Percentiles rank a stretch among this genome's conserved stretches.
Evolutionary conservation across 257 asterid genomes (phyloP).

Genomic region (Gardenia jasminoides): DNA sequence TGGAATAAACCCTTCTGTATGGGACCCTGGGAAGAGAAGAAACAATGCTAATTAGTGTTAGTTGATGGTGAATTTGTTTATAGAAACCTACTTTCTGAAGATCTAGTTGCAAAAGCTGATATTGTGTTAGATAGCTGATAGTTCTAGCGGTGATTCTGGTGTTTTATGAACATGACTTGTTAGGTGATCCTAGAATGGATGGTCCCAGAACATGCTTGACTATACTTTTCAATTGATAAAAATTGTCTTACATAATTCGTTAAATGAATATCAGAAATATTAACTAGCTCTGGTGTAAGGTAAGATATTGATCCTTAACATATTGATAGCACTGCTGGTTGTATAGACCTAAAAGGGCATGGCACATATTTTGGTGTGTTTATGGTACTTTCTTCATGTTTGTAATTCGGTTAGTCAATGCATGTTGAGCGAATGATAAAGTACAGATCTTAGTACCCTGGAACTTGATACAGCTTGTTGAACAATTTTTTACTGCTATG

Average conservation of each 20-base stretch:
- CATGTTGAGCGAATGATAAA: background rate
- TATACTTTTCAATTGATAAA: background rate
- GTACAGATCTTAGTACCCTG: background rate
- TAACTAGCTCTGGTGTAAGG: background rate
- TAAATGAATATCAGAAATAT: no score
- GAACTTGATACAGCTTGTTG: background rate
- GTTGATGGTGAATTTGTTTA: background rate
- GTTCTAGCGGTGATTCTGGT: background rate
- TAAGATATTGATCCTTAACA: background rate
- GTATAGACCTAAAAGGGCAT: background rate
- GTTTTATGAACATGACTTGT: background rate
- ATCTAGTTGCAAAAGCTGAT: no score
- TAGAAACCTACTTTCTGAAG: no score
- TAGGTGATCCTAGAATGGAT: background rate
- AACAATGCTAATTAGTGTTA: background rate
- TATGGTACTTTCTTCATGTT: background rate
- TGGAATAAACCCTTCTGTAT: background rate
- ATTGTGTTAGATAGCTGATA: background rate
- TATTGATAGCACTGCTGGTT: background rate
- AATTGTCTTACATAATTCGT: background rate
- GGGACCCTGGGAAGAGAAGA: background rate
- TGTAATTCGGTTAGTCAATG: background rate
- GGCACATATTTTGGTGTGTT: background rate
- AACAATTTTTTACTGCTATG: background rate
- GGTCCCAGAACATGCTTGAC: constrained; percentile 1